Evolutionary conservation across 148 eudicot species (phyloP), one percentile per base, ranked within the genome.

Genomic region (Chenopodium formosanum): DNA sequence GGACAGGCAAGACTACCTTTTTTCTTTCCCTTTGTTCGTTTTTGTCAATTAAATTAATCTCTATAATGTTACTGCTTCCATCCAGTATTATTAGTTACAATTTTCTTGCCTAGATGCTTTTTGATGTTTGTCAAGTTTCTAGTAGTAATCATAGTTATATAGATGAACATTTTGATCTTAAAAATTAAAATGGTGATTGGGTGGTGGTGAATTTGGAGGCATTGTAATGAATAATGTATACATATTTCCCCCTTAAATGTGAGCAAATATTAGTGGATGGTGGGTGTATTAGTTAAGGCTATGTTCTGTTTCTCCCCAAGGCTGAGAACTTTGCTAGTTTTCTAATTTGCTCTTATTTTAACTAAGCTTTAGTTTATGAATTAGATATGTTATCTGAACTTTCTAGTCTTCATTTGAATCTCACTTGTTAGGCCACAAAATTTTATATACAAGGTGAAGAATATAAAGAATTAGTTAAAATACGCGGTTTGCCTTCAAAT

Each of bases 1-100:
- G 98, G 99, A 69, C 99, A 96, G 99, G 99, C 89, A 81, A 83
- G 89, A 79, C 77, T 48, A 52, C 29, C 66, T 1, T 40, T 75
- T 64, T 25, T 0, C 67, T 44, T 69, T 12, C 10, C 25, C 40
- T 66, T 27, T 9, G 60, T 17, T 19, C 48, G 34, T 11, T 78
- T 74, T 20, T 27, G 29, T 56, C 53, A 75, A 70, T 71, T 74
- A 11, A 22, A 74, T 50, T 16, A 50, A 23, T 23, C 6, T 20
- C n/a, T 1, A 11, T 52, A 4, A n/a, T 27, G 27, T 74, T 74
- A 50, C 62, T 48, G 9, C 50, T n/a, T 72, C 6, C 56, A 22
- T 14, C 73, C 48, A 34, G 37, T 37, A 34, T 17, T 14, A 19
- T 31, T 14, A 4, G 17, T 70, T 7, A 14, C 7, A 37, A 34